Percentiles rank a stretch among this genome's conserved stretches.
These are phyloP conservation scores for Myxozyma vanderwaltii DNA, from an alignment of 805 yeast species.

Conservation along the genomic window DNA sequence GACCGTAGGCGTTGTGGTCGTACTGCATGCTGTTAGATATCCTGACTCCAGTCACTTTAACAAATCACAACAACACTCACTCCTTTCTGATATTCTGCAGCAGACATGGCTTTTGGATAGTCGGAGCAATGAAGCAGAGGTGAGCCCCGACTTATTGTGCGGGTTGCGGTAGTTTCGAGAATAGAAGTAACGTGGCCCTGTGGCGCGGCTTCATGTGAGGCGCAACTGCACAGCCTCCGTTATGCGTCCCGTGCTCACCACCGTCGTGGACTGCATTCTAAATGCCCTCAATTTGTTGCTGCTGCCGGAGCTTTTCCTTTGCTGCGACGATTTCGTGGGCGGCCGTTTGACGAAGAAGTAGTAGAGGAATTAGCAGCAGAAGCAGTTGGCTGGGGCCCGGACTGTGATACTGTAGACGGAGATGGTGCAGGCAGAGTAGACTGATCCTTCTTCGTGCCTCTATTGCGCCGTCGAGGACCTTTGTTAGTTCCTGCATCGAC, in stretches of 20 bases:
- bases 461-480: background rate
- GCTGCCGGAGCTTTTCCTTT: background rate
- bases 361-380: background rate
- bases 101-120: slow-evolving; percentile 17
- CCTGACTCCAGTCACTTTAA: background rate
- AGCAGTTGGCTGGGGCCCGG: too few relatives aligned
- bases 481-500: slow-evolving; percentile 6
- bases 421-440: background rate
- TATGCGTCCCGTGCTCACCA: background rate
- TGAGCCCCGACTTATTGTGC: too few relatives aligned
- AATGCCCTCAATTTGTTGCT: background rate
- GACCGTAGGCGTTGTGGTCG: slow-evolving; percentile 20
- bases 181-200: too few relatives aligned
- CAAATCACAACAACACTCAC: background rate
- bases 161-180: background rate
- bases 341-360: background rate
- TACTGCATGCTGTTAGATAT: background rate
- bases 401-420: background rate
- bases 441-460: background rate
- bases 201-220: background rate
- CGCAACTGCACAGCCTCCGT: background rate
- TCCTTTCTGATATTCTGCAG: slow-evolving; percentile 30
- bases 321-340: background rate
- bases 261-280: too few relatives aligned
- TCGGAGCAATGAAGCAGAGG: too few relatives aligned